Percentiles rank a stretch among this genome's conserved stretches.
Conservation (phyloP, 306 rosid species). For the Vachellia collinsii region DNA sequence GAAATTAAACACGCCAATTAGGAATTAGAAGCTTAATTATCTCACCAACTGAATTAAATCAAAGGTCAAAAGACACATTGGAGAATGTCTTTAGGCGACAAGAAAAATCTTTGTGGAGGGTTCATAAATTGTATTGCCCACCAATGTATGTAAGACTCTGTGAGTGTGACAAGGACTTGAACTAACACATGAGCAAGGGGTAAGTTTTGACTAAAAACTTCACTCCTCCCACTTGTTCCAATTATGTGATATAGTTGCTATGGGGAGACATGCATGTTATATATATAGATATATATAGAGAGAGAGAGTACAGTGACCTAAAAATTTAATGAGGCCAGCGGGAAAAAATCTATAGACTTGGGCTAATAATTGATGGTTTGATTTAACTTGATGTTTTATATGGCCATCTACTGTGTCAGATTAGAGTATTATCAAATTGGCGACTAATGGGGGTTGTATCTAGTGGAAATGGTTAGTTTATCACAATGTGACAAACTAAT, state of each 20-base stretch:
- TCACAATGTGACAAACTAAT: too few species aligned
- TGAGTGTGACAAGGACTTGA: neutral
- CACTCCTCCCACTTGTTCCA: neutral
- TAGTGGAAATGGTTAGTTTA: too few species aligned
- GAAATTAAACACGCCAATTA: neutral
- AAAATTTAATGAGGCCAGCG: neutral
- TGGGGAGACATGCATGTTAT: neutral
- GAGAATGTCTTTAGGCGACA: neutral
- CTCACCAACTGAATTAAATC: neutral
- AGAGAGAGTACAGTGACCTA: neutral
- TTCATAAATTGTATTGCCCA: neutral
- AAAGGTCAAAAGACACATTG: neutral
- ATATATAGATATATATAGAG: too few species aligned
- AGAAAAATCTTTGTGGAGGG: neutral
- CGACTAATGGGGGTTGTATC: too few species aligned
- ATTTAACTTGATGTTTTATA: neutral
- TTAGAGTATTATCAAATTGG: too few species aligned
- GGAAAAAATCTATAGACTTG: neutral
- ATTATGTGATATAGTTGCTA: neutral
- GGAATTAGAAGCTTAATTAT: neutral
- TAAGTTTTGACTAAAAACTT: neutral
- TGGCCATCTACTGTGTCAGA: too few species aligned
- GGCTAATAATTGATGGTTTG: neutral
- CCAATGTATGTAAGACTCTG: neutral
- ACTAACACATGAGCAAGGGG: neutral